Conservation (phyloP, 2,329 filamentous ascomycete genomes). For the Aureobasidium sp. region DNA sequence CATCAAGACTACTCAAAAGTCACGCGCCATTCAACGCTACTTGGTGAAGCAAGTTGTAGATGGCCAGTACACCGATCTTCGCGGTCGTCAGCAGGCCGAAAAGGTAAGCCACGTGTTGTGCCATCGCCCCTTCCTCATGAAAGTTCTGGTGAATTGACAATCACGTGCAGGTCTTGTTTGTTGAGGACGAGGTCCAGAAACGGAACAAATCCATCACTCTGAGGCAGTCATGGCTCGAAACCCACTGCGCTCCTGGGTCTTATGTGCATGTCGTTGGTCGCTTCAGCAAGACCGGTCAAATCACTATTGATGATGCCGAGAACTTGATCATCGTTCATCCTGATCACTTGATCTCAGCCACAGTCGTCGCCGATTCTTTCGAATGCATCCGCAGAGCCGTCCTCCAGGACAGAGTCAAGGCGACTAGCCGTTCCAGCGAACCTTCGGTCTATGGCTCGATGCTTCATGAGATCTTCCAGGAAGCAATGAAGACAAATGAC, state of each 20-base stretch:
- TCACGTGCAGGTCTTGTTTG: conserved; percentile 60
- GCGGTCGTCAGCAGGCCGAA: conserved; percentile 40
- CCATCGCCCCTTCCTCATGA: neutral
- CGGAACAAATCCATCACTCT: conserved; percentile 61
- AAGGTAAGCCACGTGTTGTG: conserved; percentile 13
- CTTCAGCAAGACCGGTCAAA: conserved; percentile 62
- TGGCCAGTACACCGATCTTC: conserved; percentile 56
- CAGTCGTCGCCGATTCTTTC: conserved; percentile 93
- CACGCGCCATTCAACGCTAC: conserved; percentile 77
- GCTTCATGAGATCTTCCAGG: conserved; percentile 91
- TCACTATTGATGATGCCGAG: conserved; percentile 70
- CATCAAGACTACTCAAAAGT: conserved; percentile 55
- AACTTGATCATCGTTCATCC: conserved; percentile 89
- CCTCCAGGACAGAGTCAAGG: conserved; percentile 89
- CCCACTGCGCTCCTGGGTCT: conserved; percentile 61
- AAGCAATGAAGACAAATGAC: conserved; percentile 70
- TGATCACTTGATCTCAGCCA: conserved; percentile 90
- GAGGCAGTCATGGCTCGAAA: conserved; percentile 80
- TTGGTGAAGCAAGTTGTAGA: conserved; percentile 66
- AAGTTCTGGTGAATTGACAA: conserved; percentile 18
- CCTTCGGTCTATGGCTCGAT: conserved; percentile 88
- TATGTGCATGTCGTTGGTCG: conserved; percentile 81
- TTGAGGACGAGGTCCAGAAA: conserved; percentile 67
- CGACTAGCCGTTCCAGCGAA: conserved; percentile 68
- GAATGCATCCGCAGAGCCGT: conserved; percentile 84